Evolutionary conservation across 208 protist genomes (phyloP).

Genomic region (Crithidia bombi): DNA sequence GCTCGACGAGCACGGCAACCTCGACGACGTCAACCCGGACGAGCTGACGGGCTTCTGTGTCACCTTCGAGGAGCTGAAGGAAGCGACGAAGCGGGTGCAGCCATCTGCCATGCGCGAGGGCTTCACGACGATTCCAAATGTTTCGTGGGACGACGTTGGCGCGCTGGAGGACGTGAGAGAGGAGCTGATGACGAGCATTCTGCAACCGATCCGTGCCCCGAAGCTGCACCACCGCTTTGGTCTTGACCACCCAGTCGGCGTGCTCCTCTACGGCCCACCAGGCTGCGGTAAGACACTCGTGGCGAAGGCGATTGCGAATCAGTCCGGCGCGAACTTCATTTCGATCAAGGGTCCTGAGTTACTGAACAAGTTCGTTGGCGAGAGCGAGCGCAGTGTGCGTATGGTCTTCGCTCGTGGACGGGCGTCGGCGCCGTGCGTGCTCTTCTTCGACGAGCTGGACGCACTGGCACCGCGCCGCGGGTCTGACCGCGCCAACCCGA

Average conservation of each 20-base stretch:
- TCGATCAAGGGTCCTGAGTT: slow-evolving; percentile 98
- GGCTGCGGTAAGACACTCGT: slow-evolving; percentile 98
- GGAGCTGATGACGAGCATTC: slow-evolving; percentile 92
- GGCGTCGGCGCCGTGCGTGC: slow-evolving; percentile 95
- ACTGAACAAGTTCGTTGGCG: slow-evolving; percentile 99
- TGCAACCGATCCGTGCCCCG: slow-evolving; percentile 92
- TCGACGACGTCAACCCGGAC: slow-evolving; percentile 41
- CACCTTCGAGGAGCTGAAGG: slow-evolving; percentile 81
- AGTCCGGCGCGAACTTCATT: slow-evolving; percentile 98
- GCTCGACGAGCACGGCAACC: slow-evolving; percentile 42
- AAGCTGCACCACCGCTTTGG: slow-evolving; percentile 92
- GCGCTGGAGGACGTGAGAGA: slow-evolving; percentile 94
- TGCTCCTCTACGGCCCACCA: slow-evolving; percentile 98
- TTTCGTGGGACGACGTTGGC: slow-evolving; percentile 98
- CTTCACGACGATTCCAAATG: slow-evolving; percentile 96
- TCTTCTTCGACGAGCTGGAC: slow-evolving; percentile 99
- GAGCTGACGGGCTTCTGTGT: slow-evolving; percentile 73
- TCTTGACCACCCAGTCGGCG: slow-evolving; percentile 90
- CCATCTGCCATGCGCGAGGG: slow-evolving; percentile 97
- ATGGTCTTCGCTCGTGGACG: slow-evolving; percentile 96
- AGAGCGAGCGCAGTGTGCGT: slow-evolving; percentile 98
- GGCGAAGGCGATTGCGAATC: slow-evolving; percentile 95
- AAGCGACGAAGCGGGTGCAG: slow-evolving; percentile 96
- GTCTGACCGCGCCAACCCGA: slow-evolving; percentile 87
- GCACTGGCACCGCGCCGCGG: slow-evolving; percentile 95